Conservation (phyloP, 306 rosid genomes). For the Cicer chorassanicum region DNA sequence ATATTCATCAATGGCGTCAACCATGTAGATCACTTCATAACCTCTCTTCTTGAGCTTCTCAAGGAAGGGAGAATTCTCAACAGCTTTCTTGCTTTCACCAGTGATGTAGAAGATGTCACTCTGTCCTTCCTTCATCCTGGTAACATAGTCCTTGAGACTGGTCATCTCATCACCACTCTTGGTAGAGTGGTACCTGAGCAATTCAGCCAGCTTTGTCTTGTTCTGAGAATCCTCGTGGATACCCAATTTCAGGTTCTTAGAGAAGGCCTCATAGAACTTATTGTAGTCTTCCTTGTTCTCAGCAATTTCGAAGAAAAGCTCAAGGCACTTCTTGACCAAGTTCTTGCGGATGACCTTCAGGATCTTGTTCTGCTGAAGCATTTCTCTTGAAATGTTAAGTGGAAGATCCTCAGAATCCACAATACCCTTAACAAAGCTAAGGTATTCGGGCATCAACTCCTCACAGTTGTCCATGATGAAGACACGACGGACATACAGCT, state of each 20-base stretch:
- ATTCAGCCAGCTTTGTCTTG: slow-evolving; percentile 83
- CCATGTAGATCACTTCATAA: slow-evolving; percentile 80
- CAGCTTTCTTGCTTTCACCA: slow-evolving; percentile 93
- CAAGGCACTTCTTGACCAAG: slow-evolving; percentile 87
- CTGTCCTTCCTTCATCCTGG: slow-evolving; percentile 99
- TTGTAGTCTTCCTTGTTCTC: slow-evolving; percentile 96
- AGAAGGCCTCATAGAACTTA: slow-evolving; percentile 88
- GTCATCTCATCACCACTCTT: slow-evolving; percentile 94
- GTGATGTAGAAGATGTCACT: slow-evolving; percentile 83
- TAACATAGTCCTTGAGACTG: slow-evolving; percentile 88
- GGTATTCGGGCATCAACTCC: slow-evolving; percentile 92
- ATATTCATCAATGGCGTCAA: slow-evolving; percentile 93
- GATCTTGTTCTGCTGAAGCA: slow-evolving; percentile 91
- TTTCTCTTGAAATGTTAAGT: slow-evolving; percentile 87
- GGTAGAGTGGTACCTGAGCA: slow-evolving; percentile 85
- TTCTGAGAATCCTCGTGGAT: slow-evolving; percentile 86
- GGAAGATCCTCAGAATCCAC: slow-evolving; percentile 98
- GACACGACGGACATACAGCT: slow-evolving; percentile 85
- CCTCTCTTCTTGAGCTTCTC: slow-evolving; percentile 95
- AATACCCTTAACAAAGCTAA: slow-evolving; percentile 85
- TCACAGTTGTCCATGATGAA: slow-evolving; percentile 98
- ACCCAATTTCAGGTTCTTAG: slow-evolving; percentile 87
- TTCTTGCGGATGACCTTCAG: slow-evolving; percentile 90
- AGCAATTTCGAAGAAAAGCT: slow-evolving; percentile 85
- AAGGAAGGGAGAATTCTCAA: slow-evolving; percentile 91